These are phyloP conservation scores for Trametes cinnabarina DNA, from an alignment of 768 basidiomycete species.

Conservation along the genomic window DNA sequence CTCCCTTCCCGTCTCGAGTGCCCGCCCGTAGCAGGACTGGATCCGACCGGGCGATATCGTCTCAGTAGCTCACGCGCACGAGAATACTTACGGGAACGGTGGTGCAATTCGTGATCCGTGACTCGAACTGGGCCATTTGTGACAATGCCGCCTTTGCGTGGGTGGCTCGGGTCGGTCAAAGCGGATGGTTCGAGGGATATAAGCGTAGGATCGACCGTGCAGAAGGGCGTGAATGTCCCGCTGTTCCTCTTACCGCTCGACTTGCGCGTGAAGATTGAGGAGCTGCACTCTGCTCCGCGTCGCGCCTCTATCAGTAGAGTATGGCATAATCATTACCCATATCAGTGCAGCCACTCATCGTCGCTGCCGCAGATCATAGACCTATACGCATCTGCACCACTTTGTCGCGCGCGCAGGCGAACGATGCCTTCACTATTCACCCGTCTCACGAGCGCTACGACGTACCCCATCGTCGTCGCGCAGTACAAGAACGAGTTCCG, in stretches of 20 bases:
- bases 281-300: neutral
- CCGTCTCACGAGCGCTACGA: constrained; percentile 7
- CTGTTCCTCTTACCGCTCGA: constrained; percentile 16
- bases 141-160: constrained; percentile 11
- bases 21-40: neutral
- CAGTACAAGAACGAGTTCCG: constrained; percentile 21
- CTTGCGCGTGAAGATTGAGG: constrained; percentile 6
- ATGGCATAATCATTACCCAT: neutral
- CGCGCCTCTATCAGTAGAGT: neutral
- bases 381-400: neutral
- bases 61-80: no score
- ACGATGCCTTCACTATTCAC: constrained; percentile 13
- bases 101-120: no score
- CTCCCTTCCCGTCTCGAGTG: neutral
- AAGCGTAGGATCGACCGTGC: neutral
- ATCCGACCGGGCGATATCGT: no score
- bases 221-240: constrained; percentile 10
- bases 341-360: neutral
- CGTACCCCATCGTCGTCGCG: constrained; percentile 20
- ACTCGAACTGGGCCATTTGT: neutral
- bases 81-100: no score
- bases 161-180: constrained; percentile 5
- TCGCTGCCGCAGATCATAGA: neutral
- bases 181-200: neutral
- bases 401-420: neutral